phyloP scores from a whole-genome alignment of 441 rosid genomes.

The Pelargonium myrrhifolium region DNA sequence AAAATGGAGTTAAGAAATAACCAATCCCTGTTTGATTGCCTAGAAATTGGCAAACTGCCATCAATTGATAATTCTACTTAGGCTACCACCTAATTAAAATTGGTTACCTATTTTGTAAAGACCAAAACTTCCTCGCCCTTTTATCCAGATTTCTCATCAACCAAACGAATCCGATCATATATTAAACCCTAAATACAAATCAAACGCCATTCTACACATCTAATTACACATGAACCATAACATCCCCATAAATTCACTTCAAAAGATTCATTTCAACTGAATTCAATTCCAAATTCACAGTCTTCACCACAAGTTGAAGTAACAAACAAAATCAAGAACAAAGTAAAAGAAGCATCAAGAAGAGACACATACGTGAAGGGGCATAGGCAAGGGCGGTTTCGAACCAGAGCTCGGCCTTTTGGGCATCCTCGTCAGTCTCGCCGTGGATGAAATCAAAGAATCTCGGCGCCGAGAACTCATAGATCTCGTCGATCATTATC shows the following conservation, averaged over 20 bases:
- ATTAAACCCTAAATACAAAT: neutral
- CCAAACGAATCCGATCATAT: conserved; percentile 10
- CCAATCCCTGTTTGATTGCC: neutral
- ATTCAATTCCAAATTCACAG: neutral
- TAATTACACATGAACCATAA: neutral
- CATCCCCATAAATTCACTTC: neutral
- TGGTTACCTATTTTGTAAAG: too few species aligned
- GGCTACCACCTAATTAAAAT: too few species aligned
- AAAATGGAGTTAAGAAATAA: neutral
- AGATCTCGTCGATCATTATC: conserved; percentile 48
- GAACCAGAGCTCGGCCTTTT: conserved; percentile 82
- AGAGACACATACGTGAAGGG: conserved; percentile 69
- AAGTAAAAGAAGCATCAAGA: neutral
- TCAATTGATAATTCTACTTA: too few species aligned
- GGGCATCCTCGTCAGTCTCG: conserved; percentile 61
- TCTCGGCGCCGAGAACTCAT: conserved; percentile 83
- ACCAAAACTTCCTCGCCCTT: neutral
- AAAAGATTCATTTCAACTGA: neutral
- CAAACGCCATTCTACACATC: neutral
- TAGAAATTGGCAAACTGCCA: too few species aligned
- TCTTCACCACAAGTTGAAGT: neutral
- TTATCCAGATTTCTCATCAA: neutral
- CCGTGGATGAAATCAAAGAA: conserved; percentile 67
- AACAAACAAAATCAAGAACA: neutral
- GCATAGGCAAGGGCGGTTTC: conserved; percentile 61